Conservation (phyloP, 2,329 filamentous ascomycete genomes). For the Metarhizium humberi region DNA sequence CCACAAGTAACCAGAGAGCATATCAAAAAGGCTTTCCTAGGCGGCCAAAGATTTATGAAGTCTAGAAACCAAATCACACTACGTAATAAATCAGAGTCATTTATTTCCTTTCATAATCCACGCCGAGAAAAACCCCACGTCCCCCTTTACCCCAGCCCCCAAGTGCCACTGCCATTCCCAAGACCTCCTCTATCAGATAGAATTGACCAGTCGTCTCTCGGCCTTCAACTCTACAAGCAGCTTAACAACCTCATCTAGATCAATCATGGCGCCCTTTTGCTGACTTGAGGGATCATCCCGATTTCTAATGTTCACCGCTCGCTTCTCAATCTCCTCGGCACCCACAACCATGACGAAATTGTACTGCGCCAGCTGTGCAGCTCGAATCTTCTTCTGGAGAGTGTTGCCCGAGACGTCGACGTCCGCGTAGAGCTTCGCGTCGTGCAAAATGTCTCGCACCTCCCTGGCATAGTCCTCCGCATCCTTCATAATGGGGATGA, state of each 20-base stretch:
- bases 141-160: too few species aligned
- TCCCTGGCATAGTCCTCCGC: background rate
- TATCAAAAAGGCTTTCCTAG: too few species aligned
- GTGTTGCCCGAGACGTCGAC: background rate
- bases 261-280: background rate
- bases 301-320: background rate
- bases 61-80: too few species aligned
- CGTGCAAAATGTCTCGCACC: background rate
- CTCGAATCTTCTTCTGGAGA: background rate
- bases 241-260: background rate
- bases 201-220: background rate
- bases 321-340: background rate
- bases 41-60: too few species aligned
- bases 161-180: background rate
- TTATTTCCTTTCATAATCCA: too few species aligned
- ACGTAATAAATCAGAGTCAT: too few species aligned
- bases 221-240: background rate
- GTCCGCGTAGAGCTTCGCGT: background rate
- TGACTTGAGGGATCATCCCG: background rate
- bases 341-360: background rate
- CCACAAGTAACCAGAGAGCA: too few species aligned
- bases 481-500: conserved; percentile 1
- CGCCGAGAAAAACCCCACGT: too few species aligned
- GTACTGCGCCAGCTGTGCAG: background rate
- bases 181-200: background rate